Evolutionary conservation across 2,329 filamentous ascomycete genomes (phyloP).

Genomic region (Orbilia brochopaga): DNA sequence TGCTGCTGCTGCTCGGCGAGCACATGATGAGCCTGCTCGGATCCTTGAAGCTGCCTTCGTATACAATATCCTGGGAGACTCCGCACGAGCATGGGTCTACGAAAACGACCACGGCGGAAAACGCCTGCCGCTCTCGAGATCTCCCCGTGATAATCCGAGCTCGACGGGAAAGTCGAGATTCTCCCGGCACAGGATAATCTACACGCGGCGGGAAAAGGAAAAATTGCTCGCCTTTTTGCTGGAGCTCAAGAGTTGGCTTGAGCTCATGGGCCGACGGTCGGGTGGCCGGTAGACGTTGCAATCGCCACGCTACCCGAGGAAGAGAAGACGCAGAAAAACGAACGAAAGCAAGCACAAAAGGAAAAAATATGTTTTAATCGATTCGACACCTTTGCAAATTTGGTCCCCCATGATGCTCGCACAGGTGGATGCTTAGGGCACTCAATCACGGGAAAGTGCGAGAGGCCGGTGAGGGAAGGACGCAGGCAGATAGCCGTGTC

Average conservation of each 20-base stretch:
- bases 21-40: slow-evolving; percentile 38
- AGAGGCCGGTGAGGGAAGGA: slow-evolving; percentile 38
- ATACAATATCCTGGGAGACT: slow-evolving; percentile 50
- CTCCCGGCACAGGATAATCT: slow-evolving; percentile 25
- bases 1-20: slow-evolving; percentile 2
- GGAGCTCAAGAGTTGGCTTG: slow-evolving; percentile 31
- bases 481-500: slow-evolving; percentile 43
- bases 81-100: slow-evolving; percentile 41
- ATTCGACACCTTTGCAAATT: too few species aligned
- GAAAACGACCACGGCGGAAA: slow-evolving; percentile 31
- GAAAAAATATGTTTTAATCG: not conserved
- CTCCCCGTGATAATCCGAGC: slow-evolving; percentile 50
- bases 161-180: slow-evolving; percentile 17
- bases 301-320: slow-evolving; percentile 35
- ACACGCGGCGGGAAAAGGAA: slow-evolving; percentile 22
- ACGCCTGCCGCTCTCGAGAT: slow-evolving; percentile 32
- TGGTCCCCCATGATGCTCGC: not conserved
- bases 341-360: not conserved
- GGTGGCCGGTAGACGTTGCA: slow-evolving; percentile 15
- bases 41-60: slow-evolving; percentile 48
- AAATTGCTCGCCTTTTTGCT: slow-evolving; percentile 25
- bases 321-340: slow-evolving; percentile 21
- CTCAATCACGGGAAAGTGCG: slow-evolving; percentile 39
- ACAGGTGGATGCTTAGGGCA: not conserved
- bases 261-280: slow-evolving; percentile 29